Conservation (phyloP, 2,329 filamentous ascomycete species). For the Lachnellula arida region DNA sequence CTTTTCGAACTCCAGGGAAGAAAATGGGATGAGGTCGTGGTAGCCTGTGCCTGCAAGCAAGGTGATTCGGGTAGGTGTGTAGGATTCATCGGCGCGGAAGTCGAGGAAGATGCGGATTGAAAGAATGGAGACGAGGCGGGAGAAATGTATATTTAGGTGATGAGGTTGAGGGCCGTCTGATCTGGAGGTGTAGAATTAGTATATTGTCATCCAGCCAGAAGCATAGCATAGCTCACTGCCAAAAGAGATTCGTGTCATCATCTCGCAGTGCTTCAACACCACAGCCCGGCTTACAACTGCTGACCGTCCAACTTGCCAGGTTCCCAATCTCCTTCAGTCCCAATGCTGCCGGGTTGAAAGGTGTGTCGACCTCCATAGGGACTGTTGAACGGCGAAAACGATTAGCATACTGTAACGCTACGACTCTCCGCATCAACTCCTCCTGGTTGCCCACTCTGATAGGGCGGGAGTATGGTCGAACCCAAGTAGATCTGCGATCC, state of each 20-base stretch:
- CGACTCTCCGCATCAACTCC: background rate
- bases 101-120: conserved; percentile 82
- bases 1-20: conserved; percentile 69
- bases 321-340: conserved; percentile 80
- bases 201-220: background rate
- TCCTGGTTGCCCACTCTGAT: background rate
- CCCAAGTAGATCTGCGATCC: background rate
- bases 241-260: conserved; percentile 69
- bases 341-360: conserved; percentile 45
- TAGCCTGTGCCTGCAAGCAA: conserved; percentile 87
- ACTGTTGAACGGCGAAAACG: conserved; percentile 13
- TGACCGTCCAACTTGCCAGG: conserved; percentile 77
- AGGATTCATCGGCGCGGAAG: conserved; percentile 89
- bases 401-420: conserved; percentile 8
- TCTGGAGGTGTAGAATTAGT: conserved; percentile 34
- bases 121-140: conserved; percentile 74
- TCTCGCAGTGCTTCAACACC: conserved; percentile 71
- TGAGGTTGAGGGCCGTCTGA: conserved; percentile 84
- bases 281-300: conserved; percentile 74
- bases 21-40: conserved; percentile 87
- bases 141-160: conserved; percentile 77
- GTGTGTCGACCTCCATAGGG: conserved; percentile 31
- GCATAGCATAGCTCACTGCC: conserved; percentile 59
- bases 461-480: background rate
- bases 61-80: conserved; percentile 89